Evolutionary conservation across 2,329 filamentous ascomycete genomes (phyloP).

Genomic region (Furcasterigmium sp.): DNA sequence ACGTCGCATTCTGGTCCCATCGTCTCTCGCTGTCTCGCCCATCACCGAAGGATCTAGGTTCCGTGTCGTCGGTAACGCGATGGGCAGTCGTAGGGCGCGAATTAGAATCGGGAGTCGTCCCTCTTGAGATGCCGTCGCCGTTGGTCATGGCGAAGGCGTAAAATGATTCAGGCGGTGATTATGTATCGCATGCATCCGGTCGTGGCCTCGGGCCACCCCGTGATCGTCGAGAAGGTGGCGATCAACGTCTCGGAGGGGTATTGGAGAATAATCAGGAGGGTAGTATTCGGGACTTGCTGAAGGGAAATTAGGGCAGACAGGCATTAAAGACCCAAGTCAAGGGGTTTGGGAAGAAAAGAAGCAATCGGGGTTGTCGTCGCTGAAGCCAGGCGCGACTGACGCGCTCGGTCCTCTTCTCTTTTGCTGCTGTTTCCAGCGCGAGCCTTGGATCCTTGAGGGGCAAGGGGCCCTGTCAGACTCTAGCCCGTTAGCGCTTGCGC

Average conservation of each 20-base stretch:
- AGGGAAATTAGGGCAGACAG: neutral
- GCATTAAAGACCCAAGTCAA: neutral
- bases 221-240: too few relatives aligned
- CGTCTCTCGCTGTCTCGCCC: too few relatives aligned
- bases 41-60: slow-evolving; percentile 3
- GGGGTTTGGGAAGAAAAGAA: neutral
- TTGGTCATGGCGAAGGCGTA: neutral
- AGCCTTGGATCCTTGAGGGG: too few relatives aligned
- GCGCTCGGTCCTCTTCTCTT: slow-evolving; percentile 5
- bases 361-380: neutral
- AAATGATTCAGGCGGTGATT: neutral
- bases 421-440: neutral
- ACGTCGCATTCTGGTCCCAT: slow-evolving; percentile 5
- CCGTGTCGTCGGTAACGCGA: neutral
- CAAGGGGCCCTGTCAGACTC: neutral
- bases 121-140: neutral
- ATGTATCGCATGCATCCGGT: slow-evolving; percentile 10
- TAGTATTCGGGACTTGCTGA: slow-evolving; percentile 3
- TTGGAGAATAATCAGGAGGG: too few relatives aligned
- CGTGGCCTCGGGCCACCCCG: slow-evolving; percentile 3
- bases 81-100: neutral
- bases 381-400: neutral
- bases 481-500: too few relatives aligned
- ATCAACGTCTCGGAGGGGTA: too few relatives aligned
- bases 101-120: neutral